A percentile compares a stretch with the other conserved stretches of the same genome.
Evolutionary conservation across 257 asterid genomes (phyloP).

Genomic region (Gentiana straminea): DNA sequence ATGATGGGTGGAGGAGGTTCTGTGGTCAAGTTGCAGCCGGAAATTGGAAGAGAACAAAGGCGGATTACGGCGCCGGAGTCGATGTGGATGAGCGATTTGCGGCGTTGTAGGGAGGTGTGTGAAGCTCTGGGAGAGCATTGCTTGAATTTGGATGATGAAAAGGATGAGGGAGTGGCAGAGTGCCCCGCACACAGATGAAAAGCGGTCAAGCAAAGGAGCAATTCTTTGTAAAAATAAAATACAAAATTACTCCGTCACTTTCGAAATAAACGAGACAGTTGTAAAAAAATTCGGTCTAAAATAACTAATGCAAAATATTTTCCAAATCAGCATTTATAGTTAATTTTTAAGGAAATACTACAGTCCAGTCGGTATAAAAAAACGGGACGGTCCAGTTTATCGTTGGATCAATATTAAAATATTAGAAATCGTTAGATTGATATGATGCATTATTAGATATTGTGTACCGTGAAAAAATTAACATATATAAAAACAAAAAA

Average conservation of each 20-base stretch:
- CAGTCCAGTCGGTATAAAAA: too few relatives aligned
- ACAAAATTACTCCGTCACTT: background rate
- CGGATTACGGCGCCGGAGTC: conserved; percentile 15
- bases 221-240: background rate
- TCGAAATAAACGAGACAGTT: too few relatives aligned
- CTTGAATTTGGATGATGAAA: conserved; percentile 2
- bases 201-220: background rate
- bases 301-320: too few relatives aligned
- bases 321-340: too few relatives aligned
- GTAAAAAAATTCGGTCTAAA: too few relatives aligned
- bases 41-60: conserved; percentile 13
- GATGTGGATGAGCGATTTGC: conserved; percentile 14
- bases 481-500: too few relatives aligned
- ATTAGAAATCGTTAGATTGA: too few relatives aligned
- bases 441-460: too few relatives aligned
- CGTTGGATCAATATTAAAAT: too few relatives aligned
- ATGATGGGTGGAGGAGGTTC: conserved; percentile 9
- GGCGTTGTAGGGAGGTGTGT: conserved; percentile 24
- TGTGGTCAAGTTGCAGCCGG: conserved; percentile 17
- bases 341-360: too few relatives aligned
- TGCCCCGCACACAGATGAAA: background rate
- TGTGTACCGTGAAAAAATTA: too few relatives aligned
- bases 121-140: conserved; percentile 42
- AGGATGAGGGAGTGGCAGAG: conserved; percentile 3
- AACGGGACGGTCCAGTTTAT: too few relatives aligned